Percentiles rank a stretch among this genome's conserved stretches.
Conservation (phyloP, 1,284 basidiomycete genomes). For the Porodaedalea pini region DNA sequence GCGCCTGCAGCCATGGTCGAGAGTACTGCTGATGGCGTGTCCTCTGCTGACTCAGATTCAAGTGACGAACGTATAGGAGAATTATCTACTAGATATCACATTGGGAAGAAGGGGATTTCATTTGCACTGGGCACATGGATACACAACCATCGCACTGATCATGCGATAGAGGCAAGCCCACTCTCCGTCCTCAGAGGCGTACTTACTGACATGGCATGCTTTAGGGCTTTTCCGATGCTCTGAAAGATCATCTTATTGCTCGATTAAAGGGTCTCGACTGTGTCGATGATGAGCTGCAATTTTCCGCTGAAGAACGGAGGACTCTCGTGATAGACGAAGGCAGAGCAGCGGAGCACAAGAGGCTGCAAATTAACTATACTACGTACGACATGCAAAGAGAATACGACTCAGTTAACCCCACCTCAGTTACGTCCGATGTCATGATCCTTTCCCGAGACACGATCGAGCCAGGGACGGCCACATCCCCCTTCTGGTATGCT, state of each 20-base stretch:
- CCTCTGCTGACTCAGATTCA: no score
- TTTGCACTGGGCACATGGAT: conserved; percentile 22
- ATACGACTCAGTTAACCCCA: conserved; percentile 36
- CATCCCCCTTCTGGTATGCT: conserved; percentile 31
- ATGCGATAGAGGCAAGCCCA: conserved; percentile 25
- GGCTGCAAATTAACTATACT: conserved; percentile 29
- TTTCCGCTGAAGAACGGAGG: conserved; percentile 19
- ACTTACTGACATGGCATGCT: neutral
- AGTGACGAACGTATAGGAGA: no score
- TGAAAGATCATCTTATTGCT: conserved; percentile 26
- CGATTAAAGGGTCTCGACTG: conserved; percentile 17
- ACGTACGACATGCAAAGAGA: conserved; percentile 32
- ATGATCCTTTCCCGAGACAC: conserved; percentile 28
- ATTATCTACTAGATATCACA: neutral
- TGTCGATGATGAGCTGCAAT: conserved; percentile 21
- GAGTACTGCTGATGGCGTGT: neutral
- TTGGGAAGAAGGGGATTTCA: neutral
- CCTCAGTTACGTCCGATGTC: conserved; percentile 27
- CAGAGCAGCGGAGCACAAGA: conserved; percentile 22
- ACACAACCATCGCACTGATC: conserved; percentile 21
- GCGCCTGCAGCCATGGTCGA: neutral
- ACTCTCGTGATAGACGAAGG: conserved; percentile 19
- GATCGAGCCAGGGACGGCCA: conserved; percentile 12
- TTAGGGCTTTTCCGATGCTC: conserved; percentile 26
- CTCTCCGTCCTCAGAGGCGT: neutral